Percentiles rank a stretch among this genome's conserved stretches.
Conservation (phyloP, 768 basidiomycete genomes). For the Suillus fuscotomentosus region DNA sequence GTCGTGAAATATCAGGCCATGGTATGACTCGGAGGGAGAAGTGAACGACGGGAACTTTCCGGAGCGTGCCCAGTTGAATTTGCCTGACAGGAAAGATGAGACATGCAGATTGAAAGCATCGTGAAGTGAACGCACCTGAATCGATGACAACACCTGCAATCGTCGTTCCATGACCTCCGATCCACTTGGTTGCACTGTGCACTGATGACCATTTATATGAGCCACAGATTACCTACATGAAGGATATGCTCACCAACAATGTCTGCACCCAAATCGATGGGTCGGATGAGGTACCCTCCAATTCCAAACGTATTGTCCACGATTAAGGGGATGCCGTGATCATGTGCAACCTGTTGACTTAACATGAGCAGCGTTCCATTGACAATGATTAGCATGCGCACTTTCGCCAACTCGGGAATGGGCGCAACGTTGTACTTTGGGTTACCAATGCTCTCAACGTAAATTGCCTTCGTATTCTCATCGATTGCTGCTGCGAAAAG, state of each 20-base stretch:
- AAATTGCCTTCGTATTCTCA: conserved; percentile 57
- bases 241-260: conserved; percentile 39
- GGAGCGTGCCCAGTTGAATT: conserved; percentile 54
- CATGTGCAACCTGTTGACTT: conserved; percentile 51
- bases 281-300: conserved; percentile 54
- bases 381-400: conserved; percentile 11
- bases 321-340: conserved; percentile 56
- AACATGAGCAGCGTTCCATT: neutral
- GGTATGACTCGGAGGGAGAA: conserved; percentile 54
- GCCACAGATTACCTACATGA: neutral
- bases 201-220: conserved; percentile 26
- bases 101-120: neutral
- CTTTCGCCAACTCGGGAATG: conserved; percentile 56
- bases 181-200: conserved; percentile 67
- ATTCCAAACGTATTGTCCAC: conserved; percentile 67
- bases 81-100: conserved; percentile 33
- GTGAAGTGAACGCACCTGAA: conserved; percentile 36
- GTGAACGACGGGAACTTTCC: conserved; percentile 59
- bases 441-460: conserved; percentile 61
- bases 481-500: conserved; percentile 55
- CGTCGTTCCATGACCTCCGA: conserved; percentile 65
- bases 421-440: conserved; percentile 55
- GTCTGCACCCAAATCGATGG: conserved; percentile 57
- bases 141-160: conserved; percentile 67
- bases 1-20: conserved; percentile 50